Base-by-base conservation (phyloP, 306 rosid genomes). In the Sophora flavescens region DNA sequence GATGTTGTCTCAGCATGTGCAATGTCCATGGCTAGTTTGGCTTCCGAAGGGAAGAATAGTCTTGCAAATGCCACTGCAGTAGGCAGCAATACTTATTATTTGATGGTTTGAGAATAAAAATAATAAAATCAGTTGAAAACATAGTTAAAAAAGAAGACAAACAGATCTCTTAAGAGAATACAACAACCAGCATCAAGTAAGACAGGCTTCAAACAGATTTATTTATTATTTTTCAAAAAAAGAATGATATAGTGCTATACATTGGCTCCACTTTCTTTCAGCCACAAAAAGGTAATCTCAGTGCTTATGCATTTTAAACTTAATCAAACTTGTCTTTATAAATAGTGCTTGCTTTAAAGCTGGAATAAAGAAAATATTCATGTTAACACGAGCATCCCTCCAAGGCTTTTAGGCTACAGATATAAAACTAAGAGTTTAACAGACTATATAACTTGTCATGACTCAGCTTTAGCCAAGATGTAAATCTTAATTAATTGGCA, bases 41-140 rank as follows among this genome's bases (percentile, higher is more conserved):
- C 98, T 84, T 96, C 99, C 0, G 88, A 68, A 36, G 99, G 99
- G 80, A 88, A 96, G 68, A 96, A 79, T 48, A 88, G 64, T 70
- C 82, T 83, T 4, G 99, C 99, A 83, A 91, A 91, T 65, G 91
- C 98, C 86, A 96, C 99, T 96, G 91, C 65, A 85, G 79, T 35
- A 50, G 36, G 38, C 53, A 70, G 39, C 68, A 70, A 74, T 22
- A 48, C 30, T 70, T 63, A 57, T 5, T 54, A 44, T 50, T 66
- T 32, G 18, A 84, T 57, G 70, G 8, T 48, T 42, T 48, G 45
- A 57, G 51, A n/a, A 77, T 54, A 68, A 51, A 62, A 53, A 74
- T 6, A 52, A 63, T 53, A 51, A 60, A 57, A 58, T 32, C 15
- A 48, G 67, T 42, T 45, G 70, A 68, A 54, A 51, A 60, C 42